Base-by-base conservation (phyloP, 1,284 basidiomycete species). In the Takashimella koratensis region DNA sequence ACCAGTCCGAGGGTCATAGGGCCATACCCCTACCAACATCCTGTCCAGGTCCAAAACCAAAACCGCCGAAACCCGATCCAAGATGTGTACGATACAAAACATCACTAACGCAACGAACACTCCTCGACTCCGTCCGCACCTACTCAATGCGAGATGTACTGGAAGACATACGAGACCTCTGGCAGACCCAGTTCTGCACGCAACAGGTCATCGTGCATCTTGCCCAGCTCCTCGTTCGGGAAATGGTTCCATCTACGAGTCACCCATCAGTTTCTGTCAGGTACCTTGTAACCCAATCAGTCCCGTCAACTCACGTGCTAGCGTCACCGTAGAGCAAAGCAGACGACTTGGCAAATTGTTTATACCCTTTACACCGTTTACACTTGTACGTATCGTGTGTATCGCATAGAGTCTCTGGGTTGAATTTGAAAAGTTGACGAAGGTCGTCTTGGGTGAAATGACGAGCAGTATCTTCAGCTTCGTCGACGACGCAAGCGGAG, bases 381-480 rank as follows among this genome's bases (percentile, higher is more conserved):
- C 94, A 98, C 77, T 98, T 98, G 83, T 93, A 96, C 4, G 90
- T 93, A 68, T 96, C 92, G 67, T 98, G 96, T 27, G 95, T 98
- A 72, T 98, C 93, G 68, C 89, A 93, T 4, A 85, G 71, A 5
- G 94, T 96, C 49, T 85, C 79, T 64, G 92, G 87, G 54, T 94
- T 93, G 79, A 94, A 94, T 47, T 84, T 80, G 81, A 98, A 99
- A 46, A 99, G 79, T 70, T 97, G 88, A 22, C 92, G 83, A 25
- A 99, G 81, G 41, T 90, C 82, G 66, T 97, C 93, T 47, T 88
- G 73, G 0, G 93, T 94, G 77, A 98, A 99, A 75, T 98, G 94
- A 1, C 95, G 86, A 58, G 96, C 95, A 0, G 90, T 85, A 67
- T 96, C 91, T 75, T 96, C 89, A 59, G 93, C 95, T 73, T 97